Percentiles rank a stretch among this genome's conserved stretches.
Conservation (phyloP, 495 filamentous ascomycete species). For the Melanomma pulvis-pyrius region DNA sequence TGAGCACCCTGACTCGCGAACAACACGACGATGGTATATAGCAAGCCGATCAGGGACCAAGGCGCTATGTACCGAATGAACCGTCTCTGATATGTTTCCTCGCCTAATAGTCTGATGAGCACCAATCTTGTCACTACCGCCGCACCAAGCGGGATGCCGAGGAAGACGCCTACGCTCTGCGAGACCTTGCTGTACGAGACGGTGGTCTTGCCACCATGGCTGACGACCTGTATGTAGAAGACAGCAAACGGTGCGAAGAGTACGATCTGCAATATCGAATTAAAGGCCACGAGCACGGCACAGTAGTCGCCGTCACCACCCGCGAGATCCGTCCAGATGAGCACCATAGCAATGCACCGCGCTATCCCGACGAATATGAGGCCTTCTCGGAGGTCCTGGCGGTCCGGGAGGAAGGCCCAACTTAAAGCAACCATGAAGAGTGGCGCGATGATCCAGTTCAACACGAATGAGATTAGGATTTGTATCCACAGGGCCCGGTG, state of each 20-base stretch:
- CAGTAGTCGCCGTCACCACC: slow-evolving; percentile 47
- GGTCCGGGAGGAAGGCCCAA: slow-evolving; percentile 48
- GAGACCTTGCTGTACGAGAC: slow-evolving; percentile 42
- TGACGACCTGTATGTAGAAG: slow-evolving; percentile 45
- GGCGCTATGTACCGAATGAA: slow-evolving; percentile 46
- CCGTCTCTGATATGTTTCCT: slow-evolving; percentile 40
- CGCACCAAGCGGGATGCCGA: slow-evolving; percentile 46
- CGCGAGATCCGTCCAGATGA: slow-evolving; percentile 48
- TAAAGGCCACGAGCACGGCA: slow-evolving; percentile 48
- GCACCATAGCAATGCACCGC: slow-evolving; percentile 49
- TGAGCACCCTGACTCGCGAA: slow-evolving; percentile 45
- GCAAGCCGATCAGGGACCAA: slow-evolving; percentile 44
- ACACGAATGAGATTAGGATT: slow-evolving; percentile 71
- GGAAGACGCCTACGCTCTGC: slow-evolving; percentile 46
- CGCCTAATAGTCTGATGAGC: slow-evolving; percentile 37
- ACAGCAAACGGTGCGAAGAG: slow-evolving; percentile 47
- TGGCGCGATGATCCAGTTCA: slow-evolving; percentile 92
- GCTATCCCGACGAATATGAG: slow-evolving; percentile 49
- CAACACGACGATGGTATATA: slow-evolving; percentile 49
- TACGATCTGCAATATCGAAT: slow-evolving; percentile 48
- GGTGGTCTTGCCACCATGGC: slow-evolving; percentile 29
- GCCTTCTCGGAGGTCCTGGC: slow-evolving; percentile 45
- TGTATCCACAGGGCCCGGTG: slow-evolving; percentile 73
- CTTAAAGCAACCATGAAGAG: slow-evolving; percentile 74
- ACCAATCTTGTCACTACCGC: slow-evolving; percentile 43